Conservation (phyloP, 1,284 basidiomycete species). For the Takashimella koratensis region DNA sequence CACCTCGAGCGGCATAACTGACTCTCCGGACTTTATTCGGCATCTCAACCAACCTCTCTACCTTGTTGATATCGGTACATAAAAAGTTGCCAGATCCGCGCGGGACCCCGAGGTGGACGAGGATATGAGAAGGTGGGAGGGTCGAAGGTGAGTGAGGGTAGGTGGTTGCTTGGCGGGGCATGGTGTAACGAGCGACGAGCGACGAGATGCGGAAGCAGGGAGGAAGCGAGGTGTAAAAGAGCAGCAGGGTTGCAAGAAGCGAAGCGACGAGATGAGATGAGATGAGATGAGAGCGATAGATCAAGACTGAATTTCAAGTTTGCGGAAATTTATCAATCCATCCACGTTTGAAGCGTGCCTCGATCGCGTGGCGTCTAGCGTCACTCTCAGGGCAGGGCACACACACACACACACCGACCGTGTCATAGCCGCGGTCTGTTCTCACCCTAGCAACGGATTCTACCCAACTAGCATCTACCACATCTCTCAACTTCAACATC, state of each 20-base stretch:
- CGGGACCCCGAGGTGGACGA: conserved; percentile 34
- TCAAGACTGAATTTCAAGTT: too few relatives aligned
- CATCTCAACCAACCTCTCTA: conserved; percentile 38
- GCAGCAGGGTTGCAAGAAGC: too few relatives aligned
- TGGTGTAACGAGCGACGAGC: neutral
- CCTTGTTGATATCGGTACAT: conserved; percentile 23
- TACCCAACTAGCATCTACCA: neutral
- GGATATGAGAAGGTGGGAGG: conserved; percentile 23
- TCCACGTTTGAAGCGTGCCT: too few relatives aligned
- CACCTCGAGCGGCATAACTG: conserved; percentile 34
- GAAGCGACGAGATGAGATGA: too few relatives aligned
- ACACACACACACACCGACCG: too few relatives aligned
- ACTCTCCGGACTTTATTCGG: conserved; percentile 23
- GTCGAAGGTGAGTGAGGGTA: conserved; percentile 22
- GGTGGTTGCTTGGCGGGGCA: conserved; percentile 10
- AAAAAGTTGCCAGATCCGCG: conserved; percentile 38
- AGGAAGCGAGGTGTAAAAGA: too few relatives aligned
- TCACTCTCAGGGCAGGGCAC: neutral
- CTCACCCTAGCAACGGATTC: too few relatives aligned
- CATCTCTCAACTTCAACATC: neutral
- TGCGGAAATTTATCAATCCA: too few relatives aligned
- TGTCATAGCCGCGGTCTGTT: too few relatives aligned
- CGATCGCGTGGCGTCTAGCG: neutral
- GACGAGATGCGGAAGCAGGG: neutral
- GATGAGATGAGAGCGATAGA: too few relatives aligned